phyloP scores from a whole-genome alignment of 257 asterid species.

The Petunia secreta region DNA sequence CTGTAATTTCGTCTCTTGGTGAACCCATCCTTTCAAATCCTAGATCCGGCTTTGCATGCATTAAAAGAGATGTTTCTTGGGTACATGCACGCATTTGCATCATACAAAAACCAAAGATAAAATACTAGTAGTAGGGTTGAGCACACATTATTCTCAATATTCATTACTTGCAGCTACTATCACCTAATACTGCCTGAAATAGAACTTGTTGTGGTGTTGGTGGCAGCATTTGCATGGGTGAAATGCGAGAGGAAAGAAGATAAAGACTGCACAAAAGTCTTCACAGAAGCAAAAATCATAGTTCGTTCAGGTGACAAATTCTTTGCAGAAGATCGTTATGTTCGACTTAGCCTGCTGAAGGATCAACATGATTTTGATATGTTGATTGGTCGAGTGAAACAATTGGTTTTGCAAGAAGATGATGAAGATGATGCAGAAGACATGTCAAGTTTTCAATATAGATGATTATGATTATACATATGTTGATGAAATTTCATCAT shows the following conservation, averaged over 20 bases:
- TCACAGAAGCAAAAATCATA: conserved; percentile 42
- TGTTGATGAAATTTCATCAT: too few relatives aligned
- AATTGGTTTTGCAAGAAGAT: conserved; percentile 21
- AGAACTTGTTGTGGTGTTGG: not conserved
- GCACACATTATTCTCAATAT: too few relatives aligned
- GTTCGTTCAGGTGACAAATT: conserved; percentile 38
- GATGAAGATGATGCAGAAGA: conserved; percentile 25
- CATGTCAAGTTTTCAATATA: not conserved
- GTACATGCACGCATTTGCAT: too few relatives aligned
- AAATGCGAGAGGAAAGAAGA: conserved; percentile 58
- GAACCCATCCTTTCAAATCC: too few relatives aligned
- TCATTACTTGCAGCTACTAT: too few relatives aligned
- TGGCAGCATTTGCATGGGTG: conserved; percentile 59
- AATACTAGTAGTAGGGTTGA: too few relatives aligned
- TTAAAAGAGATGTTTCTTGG: too few relatives aligned
- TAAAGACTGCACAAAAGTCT: conserved; percentile 38
- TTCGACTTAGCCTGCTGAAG: conserved; percentile 51
- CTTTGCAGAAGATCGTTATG: conserved; percentile 32
- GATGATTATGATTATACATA: too few relatives aligned
- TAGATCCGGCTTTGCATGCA: too few relatives aligned
- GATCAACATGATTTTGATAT: conserved; percentile 44
- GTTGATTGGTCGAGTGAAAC: conserved; percentile 30
- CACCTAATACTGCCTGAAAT: too few relatives aligned
- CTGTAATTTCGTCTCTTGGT: too few relatives aligned
- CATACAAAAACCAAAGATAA: too few relatives aligned